Conservation (phyloP, 768 basidiomycete genomes). For the Boletellus emodensis region DNA sequence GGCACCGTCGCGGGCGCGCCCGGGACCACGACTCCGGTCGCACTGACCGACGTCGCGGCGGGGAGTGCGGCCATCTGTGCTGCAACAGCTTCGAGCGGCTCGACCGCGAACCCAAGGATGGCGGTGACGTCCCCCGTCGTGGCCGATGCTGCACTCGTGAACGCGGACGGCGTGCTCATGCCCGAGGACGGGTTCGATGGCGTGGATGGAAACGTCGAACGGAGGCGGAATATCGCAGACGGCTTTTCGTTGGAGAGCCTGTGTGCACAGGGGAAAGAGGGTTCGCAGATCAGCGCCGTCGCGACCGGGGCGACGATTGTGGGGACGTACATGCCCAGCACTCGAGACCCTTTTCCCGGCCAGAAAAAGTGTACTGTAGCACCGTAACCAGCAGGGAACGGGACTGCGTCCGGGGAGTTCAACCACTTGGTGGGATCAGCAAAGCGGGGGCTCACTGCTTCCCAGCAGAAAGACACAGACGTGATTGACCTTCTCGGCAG, state of each 20-base stretch:
- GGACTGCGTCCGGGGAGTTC: slow-evolving; percentile 38
- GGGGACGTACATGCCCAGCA: slow-evolving; percentile 70
- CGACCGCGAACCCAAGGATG: slow-evolving; percentile 75
- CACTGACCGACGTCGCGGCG: slow-evolving; percentile 14
- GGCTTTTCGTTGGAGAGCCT: slow-evolving; percentile 91
- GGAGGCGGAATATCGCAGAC: slow-evolving; percentile 81
- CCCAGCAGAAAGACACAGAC: slow-evolving; percentile 82
- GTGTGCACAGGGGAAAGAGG: not conserved
- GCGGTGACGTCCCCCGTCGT: slow-evolving; percentile 55
- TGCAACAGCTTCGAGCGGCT: slow-evolving; percentile 63
- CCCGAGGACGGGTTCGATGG: slow-evolving; percentile 29
- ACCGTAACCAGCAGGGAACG: slow-evolving; percentile 81
- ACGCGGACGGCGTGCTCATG: slow-evolving; percentile 31
- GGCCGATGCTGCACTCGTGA: slow-evolving; percentile 25
- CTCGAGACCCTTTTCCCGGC: slow-evolving; percentile 84
- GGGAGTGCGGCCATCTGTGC: slow-evolving; percentile 52
- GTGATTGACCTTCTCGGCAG: slow-evolving; percentile 75
- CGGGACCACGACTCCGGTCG: not conserved
- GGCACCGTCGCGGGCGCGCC: slow-evolving; percentile 9
- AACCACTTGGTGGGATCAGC: not conserved
- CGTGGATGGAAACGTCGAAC: slow-evolving; percentile 51
- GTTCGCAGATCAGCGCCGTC: not conserved
- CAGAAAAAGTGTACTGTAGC: slow-evolving; percentile 82
- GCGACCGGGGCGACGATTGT: not conserved
- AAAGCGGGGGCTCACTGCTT: slow-evolving; percentile 45